These are phyloP conservation scores for Podila clonocystis DNA, from an alignment of 192 early-diverging fungal species.

Conservation along the genomic window DNA sequence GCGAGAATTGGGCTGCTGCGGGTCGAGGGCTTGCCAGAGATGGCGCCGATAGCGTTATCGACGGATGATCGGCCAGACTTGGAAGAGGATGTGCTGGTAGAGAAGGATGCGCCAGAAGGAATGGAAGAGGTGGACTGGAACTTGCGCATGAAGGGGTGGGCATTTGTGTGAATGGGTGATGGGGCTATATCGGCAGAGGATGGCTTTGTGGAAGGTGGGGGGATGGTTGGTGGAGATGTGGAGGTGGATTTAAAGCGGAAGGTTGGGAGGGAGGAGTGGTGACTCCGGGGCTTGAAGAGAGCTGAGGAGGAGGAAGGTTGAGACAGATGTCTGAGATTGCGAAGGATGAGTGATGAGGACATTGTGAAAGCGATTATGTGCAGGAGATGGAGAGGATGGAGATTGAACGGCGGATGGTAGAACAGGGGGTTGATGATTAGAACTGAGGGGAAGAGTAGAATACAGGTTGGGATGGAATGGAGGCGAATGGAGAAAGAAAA, in stretches of 20 bases:
- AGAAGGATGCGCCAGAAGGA: conserved; percentile 23
- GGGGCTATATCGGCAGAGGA: neutral
- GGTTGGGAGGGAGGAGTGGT: neutral
- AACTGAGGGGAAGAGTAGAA: neutral
- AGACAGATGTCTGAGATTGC: neutral
- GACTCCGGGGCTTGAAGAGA: neutral
- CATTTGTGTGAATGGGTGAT: conserved; percentile 9
- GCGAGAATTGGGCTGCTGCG: conserved; percentile 20
- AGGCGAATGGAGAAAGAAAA: neutral
- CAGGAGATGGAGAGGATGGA: neutral
- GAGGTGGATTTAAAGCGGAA: neutral
- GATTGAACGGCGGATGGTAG: neutral
- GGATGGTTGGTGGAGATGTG: neutral
- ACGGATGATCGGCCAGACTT: neutral
- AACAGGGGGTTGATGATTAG: neutral
- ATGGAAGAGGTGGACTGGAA: conserved; percentile 20
- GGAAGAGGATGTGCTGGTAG: conserved; percentile 12
- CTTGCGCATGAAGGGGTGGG: conserved; percentile 44
- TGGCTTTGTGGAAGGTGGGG: neutral
- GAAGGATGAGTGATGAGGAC: too few species aligned
- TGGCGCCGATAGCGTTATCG: conserved; percentile 16
- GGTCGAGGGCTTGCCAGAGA: neutral
- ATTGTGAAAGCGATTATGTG: too few species aligned
- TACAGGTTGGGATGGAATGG: conserved; percentile 11
- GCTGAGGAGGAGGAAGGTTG: neutral